Conservation (phyloP, 2,329 filamentous ascomycete genomes). For the Diaporthe destruens region DNA sequence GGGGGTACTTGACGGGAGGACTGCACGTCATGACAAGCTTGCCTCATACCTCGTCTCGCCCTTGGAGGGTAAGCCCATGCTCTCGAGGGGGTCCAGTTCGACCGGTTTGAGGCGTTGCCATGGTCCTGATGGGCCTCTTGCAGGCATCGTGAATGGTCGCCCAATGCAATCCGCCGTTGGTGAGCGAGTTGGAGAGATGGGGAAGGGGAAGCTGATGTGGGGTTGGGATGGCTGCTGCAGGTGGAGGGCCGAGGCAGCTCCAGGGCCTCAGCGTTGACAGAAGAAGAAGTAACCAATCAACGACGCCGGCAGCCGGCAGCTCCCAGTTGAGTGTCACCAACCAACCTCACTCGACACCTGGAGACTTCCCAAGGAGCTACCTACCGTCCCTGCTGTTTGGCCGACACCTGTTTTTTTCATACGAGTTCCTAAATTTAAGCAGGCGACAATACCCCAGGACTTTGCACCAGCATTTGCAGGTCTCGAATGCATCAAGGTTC, state of each 20-base stretch:
- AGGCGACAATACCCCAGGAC: too few species aligned
- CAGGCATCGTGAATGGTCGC: conserved; percentile 37
- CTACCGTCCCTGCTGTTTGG: not conserved
- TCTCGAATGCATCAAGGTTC: too few species aligned
- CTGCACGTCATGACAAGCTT: conserved; percentile 12
- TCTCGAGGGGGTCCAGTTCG: conserved; percentile 81
- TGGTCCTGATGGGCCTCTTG: conserved; percentile 62
- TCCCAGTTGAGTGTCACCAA: not conserved
- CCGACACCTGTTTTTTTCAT: not conserved
- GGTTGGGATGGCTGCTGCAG: not conserved
- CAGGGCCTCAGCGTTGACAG: not conserved
- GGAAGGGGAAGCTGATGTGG: not conserved
- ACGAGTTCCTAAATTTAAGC: too few species aligned
- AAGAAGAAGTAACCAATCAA: not conserved
- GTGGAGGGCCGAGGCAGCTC: not conserved
- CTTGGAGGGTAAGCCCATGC: conserved; percentile 88
- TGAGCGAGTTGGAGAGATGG: conserved; percentile 4
- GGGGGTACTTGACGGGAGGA: not conserved
- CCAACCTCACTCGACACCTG: not conserved
- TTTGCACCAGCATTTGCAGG: too few species aligned
- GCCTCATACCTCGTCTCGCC: conserved; percentile 81
- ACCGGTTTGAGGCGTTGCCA: conserved; percentile 82
- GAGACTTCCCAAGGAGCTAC: too few species aligned
- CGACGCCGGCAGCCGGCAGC: too few species aligned
- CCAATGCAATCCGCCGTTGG: not conserved